A percentile compares a stretch with the other conserved stretches of the same genome.
These are phyloP conservation scores for Solanum piurae DNA, from an alignment of 257 asterid genomes.

Conservation along the genomic window DNA sequence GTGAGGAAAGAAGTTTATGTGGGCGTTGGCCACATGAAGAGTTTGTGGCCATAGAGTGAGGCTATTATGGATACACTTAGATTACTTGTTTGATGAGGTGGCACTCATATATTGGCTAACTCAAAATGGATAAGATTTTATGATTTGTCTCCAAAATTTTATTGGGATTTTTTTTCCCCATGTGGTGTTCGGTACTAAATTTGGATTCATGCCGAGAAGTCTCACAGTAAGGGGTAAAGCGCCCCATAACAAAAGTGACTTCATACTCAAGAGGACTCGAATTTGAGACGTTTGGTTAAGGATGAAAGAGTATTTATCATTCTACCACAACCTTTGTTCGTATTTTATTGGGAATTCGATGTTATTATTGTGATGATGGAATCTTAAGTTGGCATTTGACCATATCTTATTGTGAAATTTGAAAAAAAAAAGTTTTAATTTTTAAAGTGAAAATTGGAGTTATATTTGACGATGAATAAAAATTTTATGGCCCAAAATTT, in stretches of 20 bases:
- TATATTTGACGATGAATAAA: not conserved
- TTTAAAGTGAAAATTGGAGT: not conserved
- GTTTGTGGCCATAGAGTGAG: slow-evolving; percentile 42
- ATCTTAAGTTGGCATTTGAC: not conserved
- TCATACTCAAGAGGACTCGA: accelerated
- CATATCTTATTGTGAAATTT: not conserved
- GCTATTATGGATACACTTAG: slow-evolving; percentile 39
- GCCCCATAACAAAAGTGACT: accelerated
- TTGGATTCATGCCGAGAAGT: accelerated
- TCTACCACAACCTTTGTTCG: accelerated
- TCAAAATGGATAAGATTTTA: slow-evolving; percentile 45
- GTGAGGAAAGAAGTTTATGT: not conserved
- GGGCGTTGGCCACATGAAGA: slow-evolving; percentile 28
- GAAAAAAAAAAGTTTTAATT: not conserved
- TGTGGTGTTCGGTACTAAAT: accelerated
- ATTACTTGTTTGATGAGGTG: slow-evolving; percentile 48
- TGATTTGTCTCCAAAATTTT: slow-evolving; percentile 3
- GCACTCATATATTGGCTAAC: slow-evolving; percentile 27
- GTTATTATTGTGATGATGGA: not conserved
- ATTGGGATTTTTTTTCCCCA: no score
- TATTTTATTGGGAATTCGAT: not conserved
- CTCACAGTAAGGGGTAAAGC: accelerated
- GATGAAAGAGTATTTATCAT: no score
- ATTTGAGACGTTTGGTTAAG: not conserved
- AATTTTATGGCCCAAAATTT: not conserved